Conservation (phyloP, 1,284 basidiomycete genomes). For the Malassezia sp. region DNA sequence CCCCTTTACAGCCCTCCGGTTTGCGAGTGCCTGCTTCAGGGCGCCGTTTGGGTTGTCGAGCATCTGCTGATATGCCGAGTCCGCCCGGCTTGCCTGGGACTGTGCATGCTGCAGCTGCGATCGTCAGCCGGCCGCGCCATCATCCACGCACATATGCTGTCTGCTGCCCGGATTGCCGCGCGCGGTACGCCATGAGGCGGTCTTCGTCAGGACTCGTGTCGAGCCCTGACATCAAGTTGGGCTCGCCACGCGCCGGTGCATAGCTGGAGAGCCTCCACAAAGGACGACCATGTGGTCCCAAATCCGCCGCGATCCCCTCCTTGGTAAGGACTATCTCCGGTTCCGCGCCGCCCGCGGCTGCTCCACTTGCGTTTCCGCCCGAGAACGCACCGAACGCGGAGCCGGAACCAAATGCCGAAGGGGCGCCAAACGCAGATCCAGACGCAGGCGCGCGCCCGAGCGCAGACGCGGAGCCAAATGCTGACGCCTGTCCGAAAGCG, state of each 20-base stretch:
- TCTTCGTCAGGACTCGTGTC: slow-evolving; percentile 15
- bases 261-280: slow-evolving; percentile 13
- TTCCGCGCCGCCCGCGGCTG: slow-evolving; percentile 1
- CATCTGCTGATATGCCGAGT: slow-evolving; percentile 7
- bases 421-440: not conserved
- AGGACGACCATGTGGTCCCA: slow-evolving; percentile 13
- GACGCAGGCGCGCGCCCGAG: not conserved
- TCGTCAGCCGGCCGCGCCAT: not conserved
- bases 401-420: not conserved
- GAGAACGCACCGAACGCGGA: slow-evolving; percentile 1
- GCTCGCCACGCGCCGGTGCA: slow-evolving; percentile 14
- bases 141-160: slow-evolving; percentile 4
- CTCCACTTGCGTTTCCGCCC: not conserved
- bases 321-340: slow-evolving; percentile 12
- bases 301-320: slow-evolving; percentile 11
- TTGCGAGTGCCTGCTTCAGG: slow-evolving; percentile 7
- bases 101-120: slow-evolving; percentile 7
- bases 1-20: slow-evolving; percentile 4
- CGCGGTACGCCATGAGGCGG: slow-evolving; percentile 12
- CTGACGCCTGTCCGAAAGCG: slow-evolving; percentile 1
- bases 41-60: slow-evolving; percentile 2
- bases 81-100: not conserved
- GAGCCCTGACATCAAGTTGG: slow-evolving; percentile 12
- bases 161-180: slow-evolving; percentile 5
- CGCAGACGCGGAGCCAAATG: not conserved